phyloP scores from a whole-genome alignment of 345 rosid genomes.

The Pugionium cornutum region DNA sequence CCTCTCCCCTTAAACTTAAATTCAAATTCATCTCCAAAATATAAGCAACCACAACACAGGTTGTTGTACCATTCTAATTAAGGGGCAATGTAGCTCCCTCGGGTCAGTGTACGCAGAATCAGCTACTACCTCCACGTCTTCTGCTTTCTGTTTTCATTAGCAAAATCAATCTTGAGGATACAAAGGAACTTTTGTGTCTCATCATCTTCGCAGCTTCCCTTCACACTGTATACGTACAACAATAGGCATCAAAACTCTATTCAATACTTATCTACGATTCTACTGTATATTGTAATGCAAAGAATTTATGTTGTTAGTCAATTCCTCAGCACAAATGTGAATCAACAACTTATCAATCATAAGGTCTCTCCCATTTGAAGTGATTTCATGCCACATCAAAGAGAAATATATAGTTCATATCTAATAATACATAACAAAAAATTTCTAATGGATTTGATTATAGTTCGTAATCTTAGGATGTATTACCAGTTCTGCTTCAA shows the following conservation, averaged over 20 bases:
- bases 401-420: background rate
- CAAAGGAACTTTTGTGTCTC: background rate
- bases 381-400: background rate
- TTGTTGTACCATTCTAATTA: background rate
- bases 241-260: background rate
- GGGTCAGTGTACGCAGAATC: too few species aligned
- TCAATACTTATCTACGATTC: background rate
- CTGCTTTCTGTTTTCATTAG: too few species aligned
- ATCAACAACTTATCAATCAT: background rate
- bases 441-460: too few species aligned
- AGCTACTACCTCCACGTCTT: too few species aligned
- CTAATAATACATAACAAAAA: background rate
- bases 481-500: background rate
- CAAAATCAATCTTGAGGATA: background rate
- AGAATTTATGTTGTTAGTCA: background rate
- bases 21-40: background rate
- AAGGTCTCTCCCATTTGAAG: background rate
- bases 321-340: background rate
- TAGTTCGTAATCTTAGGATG: too few species aligned
- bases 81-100: background rate
- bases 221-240: background rate
- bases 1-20: background rate
- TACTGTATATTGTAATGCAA: background rate
- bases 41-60: background rate
- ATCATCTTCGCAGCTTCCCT: background rate